These are phyloP conservation scores for Babjeviella inositovora DNA, from an alignment of 805 yeast genomes.

Conservation along the genomic window DNA sequence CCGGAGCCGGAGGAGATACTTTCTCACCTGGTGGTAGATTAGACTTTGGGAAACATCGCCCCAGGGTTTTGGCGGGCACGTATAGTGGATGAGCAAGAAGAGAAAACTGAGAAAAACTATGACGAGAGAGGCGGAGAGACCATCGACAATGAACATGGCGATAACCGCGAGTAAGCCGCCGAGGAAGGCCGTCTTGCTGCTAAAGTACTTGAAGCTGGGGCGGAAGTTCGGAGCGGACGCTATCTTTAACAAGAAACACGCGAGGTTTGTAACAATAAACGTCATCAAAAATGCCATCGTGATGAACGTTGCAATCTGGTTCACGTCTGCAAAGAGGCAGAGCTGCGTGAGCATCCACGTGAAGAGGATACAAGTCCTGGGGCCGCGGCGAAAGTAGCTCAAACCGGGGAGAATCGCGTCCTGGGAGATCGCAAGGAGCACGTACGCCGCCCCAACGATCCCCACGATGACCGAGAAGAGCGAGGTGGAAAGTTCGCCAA, in stretches of 20 bases:
- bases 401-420: conserved; percentile 82
- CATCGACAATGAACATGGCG: conserved; percentile 94
- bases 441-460: conserved; percentile 85
- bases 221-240: conserved; percentile 98
- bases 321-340: conserved; percentile 79
- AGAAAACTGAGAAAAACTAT: conserved; percentile 48
- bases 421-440: conserved; percentile 80
- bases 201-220: conserved; percentile 86
- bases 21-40: conserved; percentile 92
- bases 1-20: conserved; percentile 65
- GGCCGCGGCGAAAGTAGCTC: conserved; percentile 39
- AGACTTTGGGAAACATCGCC: conserved; percentile 95
- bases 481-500: conserved; percentile 90
- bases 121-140: conserved; percentile 69
- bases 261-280: conserved; percentile 83
- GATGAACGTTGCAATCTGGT: conserved; percentile 86
- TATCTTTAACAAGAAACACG: conserved; percentile 75
- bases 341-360: conserved; percentile 78
- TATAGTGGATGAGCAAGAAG: conserved; percentile 71
- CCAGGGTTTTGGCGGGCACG: conserved; percentile 92
- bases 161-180: conserved; percentile 58
- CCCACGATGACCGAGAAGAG: conserved; percentile 92
- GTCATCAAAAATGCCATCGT: conserved; percentile 98
- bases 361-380: conserved; percentile 46
- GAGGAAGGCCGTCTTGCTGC: conserved; percentile 59